These are phyloP conservation scores for Epichloe glyceriae DNA, from an alignment of 2,329 filamentous ascomycete species.

Conservation along the genomic window DNA sequence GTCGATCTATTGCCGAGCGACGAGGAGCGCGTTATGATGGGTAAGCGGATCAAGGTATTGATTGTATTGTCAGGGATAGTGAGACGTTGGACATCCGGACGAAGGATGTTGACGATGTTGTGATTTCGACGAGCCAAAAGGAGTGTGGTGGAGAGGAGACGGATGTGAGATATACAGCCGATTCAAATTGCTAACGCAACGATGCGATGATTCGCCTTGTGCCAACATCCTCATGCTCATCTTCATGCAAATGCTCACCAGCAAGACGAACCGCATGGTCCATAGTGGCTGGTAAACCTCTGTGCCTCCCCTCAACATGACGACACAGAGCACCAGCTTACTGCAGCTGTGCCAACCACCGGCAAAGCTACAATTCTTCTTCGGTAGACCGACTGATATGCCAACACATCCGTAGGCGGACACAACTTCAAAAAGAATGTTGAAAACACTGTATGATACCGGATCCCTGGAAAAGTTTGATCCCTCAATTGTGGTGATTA, in stretches of 20 bases:
- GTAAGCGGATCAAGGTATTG: slow-evolving; percentile 24
- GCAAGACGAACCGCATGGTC: slow-evolving; percentile 39
- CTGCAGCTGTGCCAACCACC: slow-evolving; percentile 40
- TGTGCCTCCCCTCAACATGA: slow-evolving; percentile 43
- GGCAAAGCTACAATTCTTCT: slow-evolving; percentile 39
- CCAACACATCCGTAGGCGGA: slow-evolving; percentile 50
- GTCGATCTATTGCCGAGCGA: slow-evolving; percentile 8
- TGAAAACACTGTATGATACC: slow-evolving; percentile 43
- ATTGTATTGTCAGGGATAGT: slow-evolving; percentile 22
- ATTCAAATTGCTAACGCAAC: no score
- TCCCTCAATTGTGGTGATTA: slow-evolving; percentile 48
- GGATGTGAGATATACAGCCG: slow-evolving; percentile 21
- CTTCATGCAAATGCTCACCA: slow-evolving; percentile 15
- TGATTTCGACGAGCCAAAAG: slow-evolving; percentile 18
- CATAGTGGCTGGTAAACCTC: slow-evolving; percentile 38
- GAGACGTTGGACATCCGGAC: slow-evolving; percentile 21
- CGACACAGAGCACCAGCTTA: slow-evolving; percentile 44
- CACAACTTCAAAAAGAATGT: slow-evolving; percentile 45
- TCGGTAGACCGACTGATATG: slow-evolving; percentile 41
- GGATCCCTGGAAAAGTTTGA: slow-evolving; percentile 25
- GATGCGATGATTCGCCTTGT: not conserved
- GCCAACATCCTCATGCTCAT: slow-evolving; percentile 15
- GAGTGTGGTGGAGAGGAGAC: slow-evolving; percentile 19
- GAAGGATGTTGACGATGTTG: slow-evolving; percentile 19
- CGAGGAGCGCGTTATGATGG: slow-evolving; percentile 22